These are phyloP conservation scores for Xylariales sp. DNA, from an alignment of 2,329 filamentous ascomycete genomes.

Conservation along the genomic window DNA sequence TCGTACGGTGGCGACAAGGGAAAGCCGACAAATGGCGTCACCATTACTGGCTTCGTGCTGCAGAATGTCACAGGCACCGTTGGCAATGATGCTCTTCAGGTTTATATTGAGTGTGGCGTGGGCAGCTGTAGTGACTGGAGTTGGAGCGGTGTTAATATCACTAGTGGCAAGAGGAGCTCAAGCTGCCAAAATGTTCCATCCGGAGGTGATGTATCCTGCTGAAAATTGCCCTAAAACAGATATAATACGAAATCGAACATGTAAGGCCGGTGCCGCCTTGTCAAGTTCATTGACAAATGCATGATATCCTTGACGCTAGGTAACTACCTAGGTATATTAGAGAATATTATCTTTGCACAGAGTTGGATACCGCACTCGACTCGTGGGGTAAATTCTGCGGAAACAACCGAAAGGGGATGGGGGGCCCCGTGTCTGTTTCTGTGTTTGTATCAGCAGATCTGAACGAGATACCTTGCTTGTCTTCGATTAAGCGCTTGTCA, in stretches of 20 bases:
- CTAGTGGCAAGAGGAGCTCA: constrained; percentile 59
- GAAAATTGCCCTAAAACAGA: neutral
- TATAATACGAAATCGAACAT: neutral
- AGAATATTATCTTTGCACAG: too few species aligned
- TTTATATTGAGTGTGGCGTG: constrained; percentile 55
- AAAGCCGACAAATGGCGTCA: constrained; percentile 59
- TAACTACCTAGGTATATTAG: too few species aligned
- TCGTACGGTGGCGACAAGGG: constrained; percentile 61
- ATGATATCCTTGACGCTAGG: too few species aligned
- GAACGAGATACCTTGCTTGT: too few species aligned
- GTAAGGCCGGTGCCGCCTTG: neutral
- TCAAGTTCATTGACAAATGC: too few species aligned
- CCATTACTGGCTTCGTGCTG: constrained; percentile 58
- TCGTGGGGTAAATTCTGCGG: too few species aligned
- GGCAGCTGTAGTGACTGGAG: constrained; percentile 53
- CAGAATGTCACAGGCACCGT: constrained; percentile 56
- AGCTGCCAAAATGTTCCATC: constrained; percentile 66
- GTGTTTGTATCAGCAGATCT: too few species aligned
- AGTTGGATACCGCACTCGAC: too few species aligned
- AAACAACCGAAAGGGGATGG: too few species aligned
- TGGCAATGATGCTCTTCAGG: constrained; percentile 44
- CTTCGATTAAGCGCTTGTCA: too few species aligned
- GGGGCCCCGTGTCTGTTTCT: too few species aligned
- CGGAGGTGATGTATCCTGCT: constrained; percentile 42
- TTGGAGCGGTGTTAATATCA: constrained; percentile 52